Evolutionary conservation across 306 rosid genomes (phyloP).

Genomic region (Quercus parvula): DNA sequence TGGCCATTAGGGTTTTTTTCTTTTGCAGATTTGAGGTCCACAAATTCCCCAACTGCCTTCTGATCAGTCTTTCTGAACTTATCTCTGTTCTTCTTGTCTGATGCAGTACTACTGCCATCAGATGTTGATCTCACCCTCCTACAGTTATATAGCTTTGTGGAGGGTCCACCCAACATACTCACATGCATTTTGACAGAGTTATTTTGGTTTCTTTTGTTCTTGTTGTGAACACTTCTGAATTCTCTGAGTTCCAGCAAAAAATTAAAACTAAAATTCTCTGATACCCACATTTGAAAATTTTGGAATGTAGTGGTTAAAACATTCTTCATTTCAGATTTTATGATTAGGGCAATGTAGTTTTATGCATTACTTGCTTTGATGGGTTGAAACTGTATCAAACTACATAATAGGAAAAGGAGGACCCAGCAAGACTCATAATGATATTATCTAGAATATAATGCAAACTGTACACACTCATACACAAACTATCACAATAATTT

Average conservation of each 20-base stretch:
- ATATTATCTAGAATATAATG: no score
- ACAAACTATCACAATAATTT: no score
- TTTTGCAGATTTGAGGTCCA: not conserved
- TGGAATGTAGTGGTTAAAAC: not conserved
- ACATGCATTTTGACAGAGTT: constrained; percentile 28
- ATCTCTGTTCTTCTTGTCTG: constrained; percentile 28
- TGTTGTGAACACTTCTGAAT: no score
- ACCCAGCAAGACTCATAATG: no score
- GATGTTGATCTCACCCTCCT: constrained; percentile 38
- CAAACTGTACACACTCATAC: no score
- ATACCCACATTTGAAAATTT: no score
- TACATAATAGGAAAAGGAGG: no score
- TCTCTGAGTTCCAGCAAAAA: no score
- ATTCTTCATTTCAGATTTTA: not conserved
- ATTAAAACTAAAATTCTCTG: not conserved
- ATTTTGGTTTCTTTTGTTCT: not conserved
- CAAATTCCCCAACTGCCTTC: not conserved
- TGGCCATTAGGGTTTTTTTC: not conserved
- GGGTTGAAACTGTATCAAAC: no score
- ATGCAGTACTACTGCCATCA: constrained; percentile 31
- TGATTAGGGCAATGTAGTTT: not conserved
- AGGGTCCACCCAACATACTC: constrained; percentile 52
- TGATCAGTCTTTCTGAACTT: constrained; percentile 13
- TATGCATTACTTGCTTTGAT: no score
- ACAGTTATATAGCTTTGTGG: not conserved